Evolutionary conservation across 2,329 filamentous ascomycete species (phyloP).

Genomic region (Cercospora nicotianae): DNA sequence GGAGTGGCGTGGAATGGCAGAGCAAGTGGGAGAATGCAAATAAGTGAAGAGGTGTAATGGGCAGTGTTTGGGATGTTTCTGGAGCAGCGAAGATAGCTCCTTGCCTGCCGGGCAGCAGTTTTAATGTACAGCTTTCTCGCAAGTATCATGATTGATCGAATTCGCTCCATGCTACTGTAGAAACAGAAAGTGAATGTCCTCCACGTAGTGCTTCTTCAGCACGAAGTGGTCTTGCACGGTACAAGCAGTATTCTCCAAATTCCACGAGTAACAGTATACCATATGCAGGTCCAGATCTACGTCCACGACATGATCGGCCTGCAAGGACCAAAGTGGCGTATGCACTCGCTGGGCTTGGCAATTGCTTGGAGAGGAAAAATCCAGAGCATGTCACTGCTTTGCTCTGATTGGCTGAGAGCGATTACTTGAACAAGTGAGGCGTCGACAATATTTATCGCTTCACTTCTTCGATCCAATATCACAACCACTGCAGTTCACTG

Average conservation of each 20-base stretch:
- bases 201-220: too few relatives aligned
- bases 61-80: neutral
- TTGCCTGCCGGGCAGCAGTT: neutral
- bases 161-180: too few relatives aligned
- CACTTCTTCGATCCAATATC: neutral
- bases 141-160: neutral
- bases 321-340: neutral
- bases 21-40: slow-evolving; percentile 9
- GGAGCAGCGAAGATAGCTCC: neutral
- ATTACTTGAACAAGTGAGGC: neutral
- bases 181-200: too few relatives aligned
- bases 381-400: neutral
- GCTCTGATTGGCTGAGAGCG: neutral
- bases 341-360: neutral
- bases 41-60: neutral
- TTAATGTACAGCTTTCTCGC: neutral
- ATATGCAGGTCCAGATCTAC: too few relatives aligned
- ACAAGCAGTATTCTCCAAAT: neutral
- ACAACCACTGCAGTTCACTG: neutral
- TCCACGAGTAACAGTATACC: too few relatives aligned
- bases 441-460: neutral
- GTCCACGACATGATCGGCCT: neutral
- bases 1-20: slow-evolving; percentile 15
- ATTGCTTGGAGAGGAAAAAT: neutral
- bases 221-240: neutral